Evolutionary conservation across 352 stramenopile genomes (phyloP).

Genomic region (Globisporangium rhizosaccharum): DNA sequence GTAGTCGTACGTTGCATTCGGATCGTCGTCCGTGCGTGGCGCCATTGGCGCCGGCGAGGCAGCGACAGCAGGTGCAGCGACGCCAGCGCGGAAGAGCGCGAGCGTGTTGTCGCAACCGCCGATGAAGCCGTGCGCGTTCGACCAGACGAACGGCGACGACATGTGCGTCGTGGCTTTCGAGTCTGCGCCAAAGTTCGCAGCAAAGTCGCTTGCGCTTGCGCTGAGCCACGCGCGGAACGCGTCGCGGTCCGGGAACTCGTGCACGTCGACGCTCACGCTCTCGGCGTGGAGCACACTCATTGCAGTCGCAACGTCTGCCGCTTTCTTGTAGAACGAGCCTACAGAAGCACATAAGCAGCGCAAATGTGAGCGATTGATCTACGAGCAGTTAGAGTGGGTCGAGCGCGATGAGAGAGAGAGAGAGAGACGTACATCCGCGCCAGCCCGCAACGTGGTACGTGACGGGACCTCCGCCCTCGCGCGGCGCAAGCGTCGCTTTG

Average conservation of each 20-base stretch:
- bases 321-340: conserved; percentile 54
- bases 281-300: conserved; percentile 69
- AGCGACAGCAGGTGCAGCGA: conserved; percentile 16
- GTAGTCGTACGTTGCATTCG: conserved; percentile 58
- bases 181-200: conserved; percentile 26
- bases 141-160: conserved; percentile 78
- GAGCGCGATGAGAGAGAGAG: neutral
- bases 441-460: conserved; percentile 73
- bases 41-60: conserved; percentile 1
- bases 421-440: conserved; percentile 37
- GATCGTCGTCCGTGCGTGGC: conserved; percentile 10
- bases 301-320: conserved; percentile 45
- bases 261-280: conserved; percentile 27
- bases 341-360: neutral
- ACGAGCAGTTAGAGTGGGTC: neutral
- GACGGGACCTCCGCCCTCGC: conserved; percentile 15
- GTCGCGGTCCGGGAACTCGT: conserved; percentile 57
- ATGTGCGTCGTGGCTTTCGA: conserved; percentile 42
- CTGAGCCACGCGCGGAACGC: conserved; percentile 54
- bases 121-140: conserved; percentile 48
- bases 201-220: conserved; percentile 30
- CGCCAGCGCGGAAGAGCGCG: conserved; percentile 46
- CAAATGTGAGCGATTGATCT: neutral
- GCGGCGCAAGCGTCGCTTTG: conserved; percentile 27
- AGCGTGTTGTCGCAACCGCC: conserved; percentile 67